Evolutionary conservation across 768 basidiomycete genomes (phyloP).

Genomic region (Coprinopsis strossmayeri): DNA sequence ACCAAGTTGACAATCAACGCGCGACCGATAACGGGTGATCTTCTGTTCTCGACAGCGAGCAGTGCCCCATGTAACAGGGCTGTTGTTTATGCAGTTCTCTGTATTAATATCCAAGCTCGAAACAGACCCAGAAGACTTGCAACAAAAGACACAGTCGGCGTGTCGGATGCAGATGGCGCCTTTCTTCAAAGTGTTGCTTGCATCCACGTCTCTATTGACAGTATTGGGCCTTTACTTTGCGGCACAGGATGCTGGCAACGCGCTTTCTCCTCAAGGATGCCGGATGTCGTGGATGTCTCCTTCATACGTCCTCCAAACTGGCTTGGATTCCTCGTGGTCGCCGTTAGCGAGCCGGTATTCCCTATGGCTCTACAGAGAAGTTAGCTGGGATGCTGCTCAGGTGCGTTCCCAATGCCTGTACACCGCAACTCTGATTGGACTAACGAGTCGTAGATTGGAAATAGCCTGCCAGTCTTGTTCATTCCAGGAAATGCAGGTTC

Average conservation of each 20-base stretch:
- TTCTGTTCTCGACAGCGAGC: background rate
- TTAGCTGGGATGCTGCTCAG: constrained; percentile 68
- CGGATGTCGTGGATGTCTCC: constrained; percentile 97
- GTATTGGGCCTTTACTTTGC: constrained; percentile 36
- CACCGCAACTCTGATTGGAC: background rate
- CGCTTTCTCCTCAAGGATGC: constrained; percentile 84
- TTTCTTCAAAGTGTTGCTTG: constrained; percentile 24
- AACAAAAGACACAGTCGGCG: background rate
- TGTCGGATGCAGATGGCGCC: background rate
- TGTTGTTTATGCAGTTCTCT: background rate
- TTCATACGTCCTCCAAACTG: constrained; percentile 69
- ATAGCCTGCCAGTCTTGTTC: constrained; percentile 86
- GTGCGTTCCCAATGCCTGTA: constrained; percentile 26
- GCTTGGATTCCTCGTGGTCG: constrained; percentile 64
- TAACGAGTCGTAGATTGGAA: constrained; percentile 12
- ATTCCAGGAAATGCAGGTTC: constrained; percentile 98
- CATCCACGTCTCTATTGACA: constrained; percentile 27
- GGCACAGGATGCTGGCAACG: constrained; percentile 34
- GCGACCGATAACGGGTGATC: background rate
- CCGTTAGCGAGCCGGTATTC: constrained; percentile 70
- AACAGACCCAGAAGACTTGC: background rate
- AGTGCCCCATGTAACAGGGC: background rate
- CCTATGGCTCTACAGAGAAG: constrained; percentile 88
- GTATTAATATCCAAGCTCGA: background rate
- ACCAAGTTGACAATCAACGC: too few relatives aligned